Base-by-base conservation (phyloP, 805 yeast genomes). In the Kurtzmaniella cleridarum region DNA sequence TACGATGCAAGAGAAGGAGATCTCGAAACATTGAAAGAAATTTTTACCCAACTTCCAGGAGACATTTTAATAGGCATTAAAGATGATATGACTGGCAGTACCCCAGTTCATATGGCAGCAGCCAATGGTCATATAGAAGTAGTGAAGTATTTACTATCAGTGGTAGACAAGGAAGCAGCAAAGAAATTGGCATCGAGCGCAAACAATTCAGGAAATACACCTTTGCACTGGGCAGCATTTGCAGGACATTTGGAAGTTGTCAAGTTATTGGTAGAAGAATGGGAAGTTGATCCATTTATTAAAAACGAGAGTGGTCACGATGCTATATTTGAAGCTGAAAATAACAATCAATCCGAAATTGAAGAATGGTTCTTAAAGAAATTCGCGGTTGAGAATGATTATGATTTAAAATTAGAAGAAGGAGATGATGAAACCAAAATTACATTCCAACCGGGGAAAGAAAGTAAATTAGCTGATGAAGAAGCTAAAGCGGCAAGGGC, bases 201-300 rank as follows among this genome's bases (percentile, higher is more conserved):
- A 40, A 93, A 93, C 56, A 84, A 78, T 36, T 78, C 84, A 15
- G 98, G 98, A 2, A 93, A 93, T 59, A 90, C 98, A 0, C 84
- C 98, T 1, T 69, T 93, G 46, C 98, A 93, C 59, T 93, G 99
- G 99, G 97, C 98, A 0, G 75, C 95, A 0, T 75, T 79, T 47
- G 89, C 86, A 52, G 98, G 97, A 1, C 89, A 89, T 51, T 59
- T 87, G 41, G 80, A 75, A 2, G 66, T 82, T 7, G 91, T 87
- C 15, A 63, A 83, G 56, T 51, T 76, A 10, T 65, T 93, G 32
- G 81, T 91, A 59, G 91, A 84, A 15, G 72, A 77, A 41, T 84
- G 76, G 49, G 73, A 75, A 4, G 95, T 89, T 1, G 96, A 91
- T 57, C 90, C 95, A 6, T 84, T 85, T 51, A 53, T 76, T 28